Percentiles rank a stretch among this genome's conserved stretches.
Evolutionary conservation across 768 basidiomycete genomes (phyloP).

Genomic region (Phallus indusiatus): DNA sequence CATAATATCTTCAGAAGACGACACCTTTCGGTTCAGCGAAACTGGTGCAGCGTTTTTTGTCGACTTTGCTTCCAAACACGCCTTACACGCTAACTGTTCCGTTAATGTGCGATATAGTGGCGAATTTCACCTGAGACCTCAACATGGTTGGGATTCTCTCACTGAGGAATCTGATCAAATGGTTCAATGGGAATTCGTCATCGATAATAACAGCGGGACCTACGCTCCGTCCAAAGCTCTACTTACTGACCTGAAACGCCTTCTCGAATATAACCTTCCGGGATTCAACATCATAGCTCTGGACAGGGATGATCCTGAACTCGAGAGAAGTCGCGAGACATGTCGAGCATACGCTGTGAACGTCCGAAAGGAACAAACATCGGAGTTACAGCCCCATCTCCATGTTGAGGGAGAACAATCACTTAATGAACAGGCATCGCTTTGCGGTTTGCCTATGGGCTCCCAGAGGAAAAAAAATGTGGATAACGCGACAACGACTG

Average conservation of each 20-base stretch:
- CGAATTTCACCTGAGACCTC: constrained; percentile 68
- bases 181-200: constrained; percentile 70
- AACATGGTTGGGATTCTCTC: constrained; percentile 51
- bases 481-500: background rate
- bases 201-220: constrained; percentile 83
- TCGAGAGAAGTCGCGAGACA: constrained; percentile 52
- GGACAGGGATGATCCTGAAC: constrained; percentile 43
- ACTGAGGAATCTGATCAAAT: constrained; percentile 43
- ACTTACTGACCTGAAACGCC: constrained; percentile 48
- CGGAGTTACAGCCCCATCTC: constrained; percentile 55
- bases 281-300: constrained; percentile 49
- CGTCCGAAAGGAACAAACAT: constrained; percentile 45
- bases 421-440: constrained; percentile 25
- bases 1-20: constrained; percentile 65
- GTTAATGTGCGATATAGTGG: constrained; percentile 61
- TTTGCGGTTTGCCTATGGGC: background rate
- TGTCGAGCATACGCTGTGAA: constrained; percentile 58
- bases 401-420: constrained; percentile 44
- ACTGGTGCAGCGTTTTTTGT: constrained; percentile 84
- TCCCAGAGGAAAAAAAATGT: background rate
- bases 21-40: constrained; percentile 75
- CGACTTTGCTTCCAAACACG: constrained; percentile 81
- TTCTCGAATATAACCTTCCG: constrained; percentile 68
- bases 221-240: constrained; percentile 64
- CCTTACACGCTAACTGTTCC: constrained; percentile 68